phyloP scores from a whole-genome alignment of 805 yeast genomes.

The Lipomyces japonicus region DNA sequence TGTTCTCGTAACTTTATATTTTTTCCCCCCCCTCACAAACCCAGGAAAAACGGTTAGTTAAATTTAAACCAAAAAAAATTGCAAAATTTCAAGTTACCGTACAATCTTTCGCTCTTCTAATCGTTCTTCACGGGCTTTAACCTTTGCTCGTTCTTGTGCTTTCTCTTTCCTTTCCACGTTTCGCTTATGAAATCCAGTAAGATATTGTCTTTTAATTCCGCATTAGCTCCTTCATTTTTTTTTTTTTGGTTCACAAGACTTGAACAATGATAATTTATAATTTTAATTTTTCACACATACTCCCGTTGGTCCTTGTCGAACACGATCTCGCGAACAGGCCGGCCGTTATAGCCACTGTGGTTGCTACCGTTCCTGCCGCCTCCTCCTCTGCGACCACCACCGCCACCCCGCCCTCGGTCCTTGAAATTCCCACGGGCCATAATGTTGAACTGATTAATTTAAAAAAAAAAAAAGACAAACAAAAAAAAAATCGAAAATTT shows the following conservation, averaged over 20 bases:
- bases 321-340: slow-evolving; percentile 53
- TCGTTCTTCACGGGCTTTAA: slow-evolving; percentile 67
- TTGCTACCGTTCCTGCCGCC: neutral
- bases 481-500: no score
- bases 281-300: slow-evolving; percentile 31
- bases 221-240: neutral
- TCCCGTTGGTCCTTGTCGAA: slow-evolving; percentile 76
- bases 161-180: slow-evolving; percentile 82
- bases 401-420: neutral
- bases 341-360: neutral
- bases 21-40: neutral
- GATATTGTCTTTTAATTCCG: slow-evolving; percentile 50
- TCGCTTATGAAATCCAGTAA: slow-evolving; percentile 95
- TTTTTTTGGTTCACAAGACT: no score
- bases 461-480: no score
- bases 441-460: no score
- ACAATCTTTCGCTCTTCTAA: slow-evolving; percentile 66
- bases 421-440: neutral
- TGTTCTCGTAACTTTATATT: slow-evolving; percentile 54
- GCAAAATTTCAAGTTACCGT: neutral
- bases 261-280: neutral
- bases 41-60: no score
- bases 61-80: no score
- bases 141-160: slow-evolving; percentile 72
- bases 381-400: neutral